A percentile compares a stretch with the other conserved stretches of the same genome.
Evolutionary conservation across 306 rosid species (phyloP).

Genomic region (Casuarina cunninghamiana): DNA sequence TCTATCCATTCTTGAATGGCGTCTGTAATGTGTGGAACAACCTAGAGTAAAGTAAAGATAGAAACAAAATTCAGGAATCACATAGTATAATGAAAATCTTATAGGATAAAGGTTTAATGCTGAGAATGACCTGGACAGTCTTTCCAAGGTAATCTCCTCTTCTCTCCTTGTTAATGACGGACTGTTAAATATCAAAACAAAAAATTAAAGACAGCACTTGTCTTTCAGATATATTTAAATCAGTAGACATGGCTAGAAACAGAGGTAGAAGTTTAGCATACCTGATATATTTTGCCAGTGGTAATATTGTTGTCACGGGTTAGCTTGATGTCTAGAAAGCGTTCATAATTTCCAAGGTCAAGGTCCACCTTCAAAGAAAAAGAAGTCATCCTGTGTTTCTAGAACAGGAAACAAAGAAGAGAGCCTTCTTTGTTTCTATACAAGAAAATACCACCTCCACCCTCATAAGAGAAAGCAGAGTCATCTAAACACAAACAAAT

Average conservation of each 20-base stretch:
- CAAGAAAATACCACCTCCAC: conserved; percentile 8
- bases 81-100: conserved; percentile 13
- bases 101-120: not conserved
- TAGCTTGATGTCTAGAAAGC: conserved; percentile 69
- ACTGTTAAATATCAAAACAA: conserved; percentile 38
- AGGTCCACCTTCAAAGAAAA: conserved; percentile 73
- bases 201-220: conserved; percentile 13
- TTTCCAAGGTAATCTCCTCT: conserved; percentile 87
- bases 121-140: conserved; percentile 70
- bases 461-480: not conserved
- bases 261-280: conserved; percentile 16
- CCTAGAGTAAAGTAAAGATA: conserved; percentile 41
- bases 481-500: not conserved
- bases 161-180: conserved; percentile 81
- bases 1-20: conserved; percentile 95
- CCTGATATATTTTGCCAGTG: conserved; percentile 92
- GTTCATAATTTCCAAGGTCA: conserved; percentile 91
- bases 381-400: conserved; percentile 4
- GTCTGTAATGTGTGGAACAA: conserved; percentile 84
- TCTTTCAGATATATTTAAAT: conserved; percentile 7
- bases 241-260: conserved; percentile 3
- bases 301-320: conserved; percentile 88
- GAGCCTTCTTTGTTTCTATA: conserved; percentile 12
- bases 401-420: not conserved
- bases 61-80: conserved; percentile 28